Evolutionary conservation across 164 flowering plant species (phyloP).

Genomic region (Nymphaea thermarum): DNA sequence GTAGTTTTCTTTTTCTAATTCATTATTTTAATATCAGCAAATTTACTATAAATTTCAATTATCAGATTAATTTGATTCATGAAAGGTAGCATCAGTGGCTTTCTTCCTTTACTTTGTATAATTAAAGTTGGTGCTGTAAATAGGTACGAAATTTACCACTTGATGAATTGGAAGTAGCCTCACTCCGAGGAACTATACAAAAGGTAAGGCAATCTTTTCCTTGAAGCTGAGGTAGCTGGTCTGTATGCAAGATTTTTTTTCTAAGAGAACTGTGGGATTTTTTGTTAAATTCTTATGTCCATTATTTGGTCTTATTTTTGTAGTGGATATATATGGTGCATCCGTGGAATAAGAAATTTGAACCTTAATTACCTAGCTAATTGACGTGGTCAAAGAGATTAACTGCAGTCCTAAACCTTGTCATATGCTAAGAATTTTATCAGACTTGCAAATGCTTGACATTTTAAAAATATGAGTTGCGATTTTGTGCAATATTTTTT

Average conservation of each 20-base stretch:
- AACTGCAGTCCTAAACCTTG: too few relatives aligned
- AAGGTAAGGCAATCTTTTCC: constrained; percentile 31
- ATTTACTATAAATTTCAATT: not conserved
- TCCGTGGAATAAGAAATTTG: too few relatives aligned
- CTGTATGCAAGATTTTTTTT: not conserved
- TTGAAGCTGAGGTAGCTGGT: not conserved
- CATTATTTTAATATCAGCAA: not conserved
- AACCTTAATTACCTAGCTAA: too few relatives aligned
- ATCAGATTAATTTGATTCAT: not conserved
- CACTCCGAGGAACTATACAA: constrained; percentile 87
- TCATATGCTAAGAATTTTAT: too few relatives aligned
- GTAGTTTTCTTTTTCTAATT: constrained; percentile 17
- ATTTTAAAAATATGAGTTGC: too few relatives aligned
- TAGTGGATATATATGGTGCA: too few relatives aligned
- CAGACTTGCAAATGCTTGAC: too few relatives aligned
- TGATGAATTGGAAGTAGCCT: constrained; percentile 96
- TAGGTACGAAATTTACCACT: constrained; percentile 84
- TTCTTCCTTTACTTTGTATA: not conserved
- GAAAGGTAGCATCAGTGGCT: not conserved
- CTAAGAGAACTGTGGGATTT: too few relatives aligned
- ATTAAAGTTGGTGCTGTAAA: constrained; percentile 3
- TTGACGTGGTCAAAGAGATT: too few relatives aligned
- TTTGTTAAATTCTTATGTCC: too few relatives aligned
- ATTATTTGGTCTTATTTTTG: too few relatives aligned
- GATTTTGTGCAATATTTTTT: too few relatives aligned